These are phyloP conservation scores for Rhodotorula kratochvilovae DNA, from an alignment of 768 basidiomycete genomes.

Conservation along the genomic window DNA sequence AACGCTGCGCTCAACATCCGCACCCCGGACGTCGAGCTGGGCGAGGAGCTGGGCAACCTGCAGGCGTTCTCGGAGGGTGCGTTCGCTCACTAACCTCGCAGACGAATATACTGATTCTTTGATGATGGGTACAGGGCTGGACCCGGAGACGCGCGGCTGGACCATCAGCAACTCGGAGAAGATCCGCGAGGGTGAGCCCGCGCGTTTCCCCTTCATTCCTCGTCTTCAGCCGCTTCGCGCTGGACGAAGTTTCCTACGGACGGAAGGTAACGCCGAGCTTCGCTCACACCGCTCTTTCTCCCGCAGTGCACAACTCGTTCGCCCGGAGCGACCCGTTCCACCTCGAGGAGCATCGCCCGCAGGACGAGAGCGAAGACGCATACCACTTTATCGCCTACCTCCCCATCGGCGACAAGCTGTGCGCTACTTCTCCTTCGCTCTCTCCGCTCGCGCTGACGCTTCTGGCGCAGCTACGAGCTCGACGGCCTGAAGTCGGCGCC, in stretches of 20 bases:
- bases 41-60: conserved; percentile 35
- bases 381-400: conserved; percentile 96
- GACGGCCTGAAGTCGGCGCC: conserved; percentile 80
- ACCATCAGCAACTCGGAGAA: conserved; percentile 47
- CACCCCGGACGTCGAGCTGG: conserved; percentile 25
- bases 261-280: no score
- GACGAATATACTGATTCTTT: background rate
- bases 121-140: conserved; percentile 59
- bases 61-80: conserved; percentile 31
- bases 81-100: background rate
- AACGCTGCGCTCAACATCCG: conserved; percentile 38
- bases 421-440: no score
- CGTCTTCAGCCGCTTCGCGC: no score
- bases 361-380: conserved; percentile 69
- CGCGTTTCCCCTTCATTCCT: background rate
- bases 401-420: conserved; percentile 68
- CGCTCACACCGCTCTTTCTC: no score
- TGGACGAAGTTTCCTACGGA: no score
- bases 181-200: conserved; percentile 50
- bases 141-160: conserved; percentile 56
- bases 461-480: conserved; percentile 56
- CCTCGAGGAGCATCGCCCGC: conserved; percentile 61
- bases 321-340: conserved; percentile 85
- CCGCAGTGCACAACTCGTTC: conserved; percentile 81
- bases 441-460: background rate